A percentile compares a stretch with the other conserved stretches of the same genome.
Conservation (phyloP, 2,329 filamentous ascomycete genomes). For the Fusarium gaditjirri region DNA sequence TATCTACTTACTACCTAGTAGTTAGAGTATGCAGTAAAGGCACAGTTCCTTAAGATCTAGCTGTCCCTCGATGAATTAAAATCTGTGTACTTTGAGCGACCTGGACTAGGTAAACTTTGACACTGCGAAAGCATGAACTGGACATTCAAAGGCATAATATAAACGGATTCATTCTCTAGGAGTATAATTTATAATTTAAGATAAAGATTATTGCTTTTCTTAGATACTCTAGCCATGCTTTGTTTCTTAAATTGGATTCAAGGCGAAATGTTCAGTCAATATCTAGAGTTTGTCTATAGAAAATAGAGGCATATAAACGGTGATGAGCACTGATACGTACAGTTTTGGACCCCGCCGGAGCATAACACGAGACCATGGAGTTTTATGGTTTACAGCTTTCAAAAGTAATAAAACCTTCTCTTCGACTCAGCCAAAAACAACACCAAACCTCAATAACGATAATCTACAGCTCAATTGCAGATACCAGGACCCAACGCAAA, state of each 20-base stretch:
- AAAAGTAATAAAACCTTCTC: constrained; percentile 1
- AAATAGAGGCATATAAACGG: background rate
- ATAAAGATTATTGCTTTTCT: background rate
- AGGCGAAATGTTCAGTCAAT: background rate
- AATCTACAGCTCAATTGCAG: background rate
- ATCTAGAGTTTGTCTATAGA: background rate
- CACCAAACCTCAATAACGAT: background rate
- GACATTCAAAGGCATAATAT: background rate
- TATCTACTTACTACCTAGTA: too few relatives aligned
- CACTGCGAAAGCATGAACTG: background rate
- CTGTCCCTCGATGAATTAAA: background rate
- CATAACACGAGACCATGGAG: constrained; percentile 13
- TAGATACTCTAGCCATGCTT: background rate
- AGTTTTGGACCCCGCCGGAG: constrained; percentile 26
- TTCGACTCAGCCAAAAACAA: constrained; percentile 4
- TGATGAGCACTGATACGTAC: constrained; percentile 5
- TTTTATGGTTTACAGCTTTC: constrained; percentile 10
- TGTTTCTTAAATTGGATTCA: background rate
- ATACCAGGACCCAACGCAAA: background rate
- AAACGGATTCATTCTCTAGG: background rate
- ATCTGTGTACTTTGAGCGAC: background rate
- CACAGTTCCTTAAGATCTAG: background rate
- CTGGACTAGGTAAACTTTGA: background rate
- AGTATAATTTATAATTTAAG: background rate
- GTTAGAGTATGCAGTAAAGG: background rate